These are phyloP conservation scores for Isoetes taiwanensis DNA, from an alignment of 75 land plant species.

Conservation along the genomic window DNA sequence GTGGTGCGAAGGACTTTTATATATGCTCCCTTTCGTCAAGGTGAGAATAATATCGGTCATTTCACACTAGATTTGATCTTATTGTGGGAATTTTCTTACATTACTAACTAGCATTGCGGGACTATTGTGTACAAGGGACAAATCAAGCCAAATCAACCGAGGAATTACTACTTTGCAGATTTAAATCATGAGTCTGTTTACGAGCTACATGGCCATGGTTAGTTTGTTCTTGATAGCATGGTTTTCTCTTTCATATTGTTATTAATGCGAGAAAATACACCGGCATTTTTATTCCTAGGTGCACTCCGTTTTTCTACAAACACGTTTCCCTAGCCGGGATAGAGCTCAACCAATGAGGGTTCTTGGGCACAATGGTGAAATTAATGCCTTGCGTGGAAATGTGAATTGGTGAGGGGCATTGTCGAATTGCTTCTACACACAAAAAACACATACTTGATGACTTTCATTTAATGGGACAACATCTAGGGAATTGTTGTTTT, in stretches of 20 bases:
- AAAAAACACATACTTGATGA: no score
- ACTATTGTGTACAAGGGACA: slow-evolving; percentile 9
- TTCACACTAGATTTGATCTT: neutral
- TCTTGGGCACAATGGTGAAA: slow-evolving; percentile 4
- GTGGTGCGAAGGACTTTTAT: neutral
- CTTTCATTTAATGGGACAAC: no score
- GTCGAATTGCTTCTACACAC: no score
- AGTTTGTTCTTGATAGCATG: no score
- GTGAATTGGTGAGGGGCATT: slow-evolving; percentile 1
- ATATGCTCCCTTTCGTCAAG: slow-evolving; percentile 5
- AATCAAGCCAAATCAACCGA: neutral
- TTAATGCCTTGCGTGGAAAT: slow-evolving; percentile 3
- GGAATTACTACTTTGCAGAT: neutral
- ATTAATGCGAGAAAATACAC: neutral
- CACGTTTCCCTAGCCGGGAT: slow-evolving; percentile 6
- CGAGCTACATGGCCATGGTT: slow-evolving; percentile 2
- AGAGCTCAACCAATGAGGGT: slow-evolving; percentile 6
- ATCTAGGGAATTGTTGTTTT: no score
- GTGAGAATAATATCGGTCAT: neutral
- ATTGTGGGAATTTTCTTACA: no score
- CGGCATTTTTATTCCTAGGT: neutral
- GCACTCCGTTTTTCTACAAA: slow-evolving; percentile 4
- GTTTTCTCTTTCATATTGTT: no score
- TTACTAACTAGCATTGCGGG: neutral
- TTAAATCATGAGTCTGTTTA: neutral